These are phyloP conservation scores for Fragaria ananassa DNA, from an alignment of 306 rosid genomes.

Conservation along the genomic window DNA sequence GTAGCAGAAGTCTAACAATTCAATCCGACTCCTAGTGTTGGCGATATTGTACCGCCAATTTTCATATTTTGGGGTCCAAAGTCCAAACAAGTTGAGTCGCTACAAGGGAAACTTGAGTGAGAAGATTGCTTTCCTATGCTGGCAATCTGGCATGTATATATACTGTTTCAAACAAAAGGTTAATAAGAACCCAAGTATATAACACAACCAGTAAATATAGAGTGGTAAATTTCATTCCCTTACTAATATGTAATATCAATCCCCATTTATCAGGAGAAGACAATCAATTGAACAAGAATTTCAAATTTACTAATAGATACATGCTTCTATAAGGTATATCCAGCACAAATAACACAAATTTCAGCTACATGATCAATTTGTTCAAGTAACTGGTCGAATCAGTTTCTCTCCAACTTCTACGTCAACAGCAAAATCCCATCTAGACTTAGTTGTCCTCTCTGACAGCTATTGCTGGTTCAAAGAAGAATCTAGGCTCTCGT, in stretches of 20 bases:
- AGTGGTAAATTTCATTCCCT: not conserved
- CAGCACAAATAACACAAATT: not conserved
- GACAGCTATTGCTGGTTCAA: not conserved
- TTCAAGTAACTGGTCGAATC: not conserved
- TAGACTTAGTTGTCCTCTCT: not conserved
- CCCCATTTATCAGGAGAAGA: not conserved
- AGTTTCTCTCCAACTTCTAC: not conserved
- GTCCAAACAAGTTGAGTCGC: not conserved
- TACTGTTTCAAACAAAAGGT: not conserved
- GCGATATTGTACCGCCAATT: not conserved
- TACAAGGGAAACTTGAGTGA: not conserved
- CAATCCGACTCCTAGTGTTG: not conserved
- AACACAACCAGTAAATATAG: not conserved
- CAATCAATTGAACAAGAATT: not conserved
- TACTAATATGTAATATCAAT: not conserved
- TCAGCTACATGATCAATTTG: not conserved
- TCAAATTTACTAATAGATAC: not conserved
- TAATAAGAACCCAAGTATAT: not conserved
- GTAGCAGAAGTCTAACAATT: not conserved
- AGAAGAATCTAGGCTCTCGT: slow-evolving; percentile 9
- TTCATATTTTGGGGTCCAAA: not conserved
- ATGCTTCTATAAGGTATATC: not conserved
- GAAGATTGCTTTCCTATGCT: not conserved
- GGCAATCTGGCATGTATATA: not conserved
- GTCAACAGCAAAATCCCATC: not conserved